phyloP scores from a whole-genome alignment of 495 filamentous ascomycete genomes.

The Talaromyces adpressus region DNA sequence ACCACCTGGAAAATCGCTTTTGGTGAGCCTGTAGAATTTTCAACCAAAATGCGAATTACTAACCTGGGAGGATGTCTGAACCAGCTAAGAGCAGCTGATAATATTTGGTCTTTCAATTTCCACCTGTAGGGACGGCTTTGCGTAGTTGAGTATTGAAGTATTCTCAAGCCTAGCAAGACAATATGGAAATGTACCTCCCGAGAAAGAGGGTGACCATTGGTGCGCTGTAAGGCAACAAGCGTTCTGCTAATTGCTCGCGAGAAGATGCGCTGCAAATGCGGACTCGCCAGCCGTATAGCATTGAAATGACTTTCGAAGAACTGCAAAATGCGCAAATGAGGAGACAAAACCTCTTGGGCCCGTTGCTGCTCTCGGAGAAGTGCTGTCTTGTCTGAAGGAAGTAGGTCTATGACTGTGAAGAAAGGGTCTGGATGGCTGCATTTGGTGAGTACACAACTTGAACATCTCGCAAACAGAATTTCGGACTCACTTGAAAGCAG shows the following conservation, averaged over 20 bases:
- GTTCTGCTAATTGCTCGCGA: conserved; percentile 71
- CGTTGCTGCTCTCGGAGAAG: conserved; percentile 66
- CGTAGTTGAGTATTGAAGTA: conserved; percentile 62
- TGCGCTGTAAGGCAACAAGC: conserved; percentile 59
- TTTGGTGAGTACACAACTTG: conserved; percentile 10
- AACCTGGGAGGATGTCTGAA: conserved; percentile 71
- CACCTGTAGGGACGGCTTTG: conserved; percentile 54
- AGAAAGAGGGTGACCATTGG: conserved; percentile 74
- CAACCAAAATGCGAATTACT: neutral
- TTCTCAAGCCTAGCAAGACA: conserved; percentile 69
- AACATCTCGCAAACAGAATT: neutral
- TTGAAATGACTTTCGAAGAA: conserved; percentile 92
- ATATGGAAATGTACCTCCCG: conserved; percentile 88
- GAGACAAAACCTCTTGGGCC: conserved; percentile 71
- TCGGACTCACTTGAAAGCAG: conserved; percentile 51
- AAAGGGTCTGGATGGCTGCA: conserved; percentile 77
- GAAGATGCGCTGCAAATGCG: conserved; percentile 73
- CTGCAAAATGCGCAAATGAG: conserved; percentile 78
- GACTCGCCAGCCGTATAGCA: conserved; percentile 72
- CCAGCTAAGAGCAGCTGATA: conserved; percentile 83
- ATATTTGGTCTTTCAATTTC: conserved; percentile 77
- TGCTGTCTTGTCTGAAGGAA: conserved; percentile 77
- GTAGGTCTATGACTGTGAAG: conserved; percentile 83
- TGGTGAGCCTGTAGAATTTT: conserved; percentile 9
- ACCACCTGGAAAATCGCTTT: conserved; percentile 53